phyloP scores from a whole-genome alignment of 1,284 basidiomycete species.

The Apiotrichum gracile region DNA sequence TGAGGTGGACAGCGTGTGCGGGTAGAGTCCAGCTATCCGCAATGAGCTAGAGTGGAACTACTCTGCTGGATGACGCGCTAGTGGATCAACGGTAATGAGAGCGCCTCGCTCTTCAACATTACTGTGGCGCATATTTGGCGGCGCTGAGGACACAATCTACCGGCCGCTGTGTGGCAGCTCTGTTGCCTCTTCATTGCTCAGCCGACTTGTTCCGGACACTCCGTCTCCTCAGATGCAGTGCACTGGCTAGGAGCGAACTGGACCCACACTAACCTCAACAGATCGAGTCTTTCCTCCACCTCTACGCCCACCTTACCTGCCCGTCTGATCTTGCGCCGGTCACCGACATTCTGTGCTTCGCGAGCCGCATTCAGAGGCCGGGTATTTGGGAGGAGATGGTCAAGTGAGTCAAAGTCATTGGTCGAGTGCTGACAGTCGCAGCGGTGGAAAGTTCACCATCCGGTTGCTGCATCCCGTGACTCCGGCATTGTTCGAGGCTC shows the following conservation, averaged over 20 bases:
- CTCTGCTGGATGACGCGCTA: no score
- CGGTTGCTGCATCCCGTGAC: slow-evolving; percentile 43
- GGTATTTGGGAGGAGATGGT: slow-evolving; percentile 49
- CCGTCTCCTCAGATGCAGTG: no score
- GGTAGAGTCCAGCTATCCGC: no score
- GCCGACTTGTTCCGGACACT: no score
- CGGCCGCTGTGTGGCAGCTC: no score
- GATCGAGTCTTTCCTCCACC: slow-evolving; percentile 48
- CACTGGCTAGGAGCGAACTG: background rate
- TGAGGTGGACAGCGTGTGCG: no score
- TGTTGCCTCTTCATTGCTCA: no score
- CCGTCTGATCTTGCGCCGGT: slow-evolving; percentile 45
- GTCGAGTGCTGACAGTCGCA: slow-evolving; percentile 9
- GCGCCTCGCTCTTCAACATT: background rate
- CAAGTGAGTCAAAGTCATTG: slow-evolving; percentile 30
- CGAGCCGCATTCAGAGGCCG: slow-evolving; percentile 42
- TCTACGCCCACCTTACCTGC: slow-evolving; percentile 46
- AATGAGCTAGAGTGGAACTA: no score
- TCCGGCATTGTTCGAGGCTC: slow-evolving; percentile 42
- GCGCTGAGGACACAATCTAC: no score
- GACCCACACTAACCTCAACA: slow-evolving; percentile 17
- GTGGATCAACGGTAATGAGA: no score
- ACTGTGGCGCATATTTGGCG: background rate
- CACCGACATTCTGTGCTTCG: slow-evolving; percentile 46
- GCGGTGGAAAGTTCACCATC: slow-evolving; percentile 44